Evolutionary conservation across 257 asterid species (phyloP).

Genomic region (Salvia splendens): DNA sequence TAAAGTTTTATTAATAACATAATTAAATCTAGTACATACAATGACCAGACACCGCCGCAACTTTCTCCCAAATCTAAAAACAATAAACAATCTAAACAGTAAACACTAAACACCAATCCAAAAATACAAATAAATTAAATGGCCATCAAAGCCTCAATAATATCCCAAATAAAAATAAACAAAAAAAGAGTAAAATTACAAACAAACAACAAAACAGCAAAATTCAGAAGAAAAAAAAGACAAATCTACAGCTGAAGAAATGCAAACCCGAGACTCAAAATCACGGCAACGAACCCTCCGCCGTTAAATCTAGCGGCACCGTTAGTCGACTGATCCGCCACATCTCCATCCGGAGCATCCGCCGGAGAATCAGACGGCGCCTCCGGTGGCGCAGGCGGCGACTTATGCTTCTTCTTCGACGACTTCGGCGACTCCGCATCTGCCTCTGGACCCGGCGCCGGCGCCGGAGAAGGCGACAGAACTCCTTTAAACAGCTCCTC

Average conservation of each 20-base stretch:
- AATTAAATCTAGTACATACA: too few relatives aligned
- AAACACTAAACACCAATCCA: not conserved
- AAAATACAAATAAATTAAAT: slow-evolving; percentile 30
- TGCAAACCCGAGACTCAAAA: slow-evolving; percentile 30
- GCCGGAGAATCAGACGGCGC: slow-evolving; percentile 41
- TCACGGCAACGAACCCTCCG: slow-evolving; percentile 28
- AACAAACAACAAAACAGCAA: not conserved
- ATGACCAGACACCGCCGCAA: too few relatives aligned
- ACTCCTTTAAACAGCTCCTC: slow-evolving; percentile 54
- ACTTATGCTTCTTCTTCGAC: slow-evolving; percentile 32
- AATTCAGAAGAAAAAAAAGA: not conserved
- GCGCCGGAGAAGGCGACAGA: slow-evolving; percentile 43
- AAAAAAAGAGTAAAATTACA: not conserved
- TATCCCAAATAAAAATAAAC: slow-evolving; percentile 6
- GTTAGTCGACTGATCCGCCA: slow-evolving; percentile 38
- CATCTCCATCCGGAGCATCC: slow-evolving; percentile 39
- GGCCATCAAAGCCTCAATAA: slow-evolving; percentile 8
- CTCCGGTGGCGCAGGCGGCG: slow-evolving; percentile 35
- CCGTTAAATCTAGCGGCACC: slow-evolving; percentile 29
- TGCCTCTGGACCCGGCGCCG: slow-evolving; percentile 38
- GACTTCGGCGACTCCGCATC: slow-evolving; percentile 36
- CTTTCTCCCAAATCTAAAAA: too few relatives aligned
- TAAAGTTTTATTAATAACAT: too few relatives aligned
- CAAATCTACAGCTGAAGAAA: slow-evolving; percentile 26
- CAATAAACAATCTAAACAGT: too few relatives aligned